Evolutionary conservation across 2,329 filamentous ascomycete species (phyloP).

Genomic region (Didymella glomerata): DNA sequence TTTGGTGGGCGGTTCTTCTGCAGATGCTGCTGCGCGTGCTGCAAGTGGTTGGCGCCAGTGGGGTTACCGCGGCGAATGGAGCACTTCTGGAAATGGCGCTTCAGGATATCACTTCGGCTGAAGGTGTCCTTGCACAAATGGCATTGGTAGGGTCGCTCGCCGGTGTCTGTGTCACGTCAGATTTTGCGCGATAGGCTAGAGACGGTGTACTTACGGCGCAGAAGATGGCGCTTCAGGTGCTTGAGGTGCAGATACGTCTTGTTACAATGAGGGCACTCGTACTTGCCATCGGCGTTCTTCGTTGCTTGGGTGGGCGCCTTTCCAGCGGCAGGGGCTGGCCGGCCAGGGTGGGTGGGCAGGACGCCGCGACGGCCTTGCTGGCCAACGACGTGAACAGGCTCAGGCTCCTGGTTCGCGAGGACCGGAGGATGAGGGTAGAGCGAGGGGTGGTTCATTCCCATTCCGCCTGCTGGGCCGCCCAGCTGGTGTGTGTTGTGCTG

Average conservation of each 20-base stretch:
- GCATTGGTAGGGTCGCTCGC: constrained; percentile 98
- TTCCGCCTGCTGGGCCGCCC: constrained; percentile 48
- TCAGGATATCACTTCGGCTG: constrained; percentile 95
- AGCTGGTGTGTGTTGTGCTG: constrained; percentile 47
- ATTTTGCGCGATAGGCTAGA: constrained; percentile 10
- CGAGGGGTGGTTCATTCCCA: constrained; percentile 50
- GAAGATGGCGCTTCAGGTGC: constrained; percentile 93
- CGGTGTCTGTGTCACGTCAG: constrained; percentile 75
- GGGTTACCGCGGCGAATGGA: constrained; percentile 96
- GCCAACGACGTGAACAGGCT: constrained; percentile 90
- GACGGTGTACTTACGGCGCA: constrained; percentile 79
- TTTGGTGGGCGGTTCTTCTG: constrained; percentile 67
- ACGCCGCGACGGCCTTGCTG: constrained; percentile 93
- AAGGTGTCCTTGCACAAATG: constrained; percentile 98
- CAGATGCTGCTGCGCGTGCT: constrained; percentile 87
- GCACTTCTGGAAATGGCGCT: constrained; percentile 99
- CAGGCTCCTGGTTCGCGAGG: constrained; percentile 56
- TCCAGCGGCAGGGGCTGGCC: constrained; percentile 78
- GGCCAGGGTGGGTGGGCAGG: constrained; percentile 86
- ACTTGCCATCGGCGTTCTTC: constrained; percentile 97
- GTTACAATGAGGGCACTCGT: constrained; percentile 96
- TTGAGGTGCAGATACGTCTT: constrained; percentile 98
- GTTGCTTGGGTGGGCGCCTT: constrained; percentile 88
- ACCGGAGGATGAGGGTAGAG: constrained; percentile 50
- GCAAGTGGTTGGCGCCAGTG: constrained; percentile 91